Percentiles rank a stretch among this genome's conserved stretches.
Conservation (phyloP, 2,329 filamentous ascomycete genomes). For the Fusarium duplospermum region DNA sequence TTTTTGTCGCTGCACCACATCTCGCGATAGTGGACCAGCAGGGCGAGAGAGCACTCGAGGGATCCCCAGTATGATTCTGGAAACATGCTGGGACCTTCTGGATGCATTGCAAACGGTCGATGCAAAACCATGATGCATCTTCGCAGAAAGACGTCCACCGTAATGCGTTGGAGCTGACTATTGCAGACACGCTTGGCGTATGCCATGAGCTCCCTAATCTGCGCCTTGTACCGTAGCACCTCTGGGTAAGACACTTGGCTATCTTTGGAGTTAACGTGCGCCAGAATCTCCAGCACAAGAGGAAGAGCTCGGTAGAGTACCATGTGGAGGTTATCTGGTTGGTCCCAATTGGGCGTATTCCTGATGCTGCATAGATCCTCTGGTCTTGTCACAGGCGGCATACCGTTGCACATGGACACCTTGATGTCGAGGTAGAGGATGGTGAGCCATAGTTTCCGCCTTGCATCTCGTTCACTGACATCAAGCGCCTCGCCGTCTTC, state of each 20-base stretch:
- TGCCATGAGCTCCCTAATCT: slow-evolving; percentile 49
- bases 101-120: slow-evolving; percentile 50
- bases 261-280: slow-evolving; percentile 48
- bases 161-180: slow-evolving; percentile 48
- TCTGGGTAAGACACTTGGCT: slow-evolving; percentile 49
- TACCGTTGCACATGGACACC: slow-evolving; percentile 50
- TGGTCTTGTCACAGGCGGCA: slow-evolving; percentile 49
- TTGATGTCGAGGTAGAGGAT: slow-evolving; percentile 53
- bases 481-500: slow-evolving; percentile 39
- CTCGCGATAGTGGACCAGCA: slow-evolving; percentile 52
- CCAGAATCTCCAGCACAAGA: slow-evolving; percentile 46
- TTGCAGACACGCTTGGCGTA: slow-evolving; percentile 46
- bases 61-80: slow-evolving; percentile 53
- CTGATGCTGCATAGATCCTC: slow-evolving; percentile 46
- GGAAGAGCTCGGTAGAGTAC: slow-evolving; percentile 49
- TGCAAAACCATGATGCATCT: slow-evolving; percentile 52
- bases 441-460: slow-evolving; percentile 50
- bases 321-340: slow-evolving; percentile 47
- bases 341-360: slow-evolving; percentile 41
- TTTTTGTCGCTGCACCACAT: slow-evolving; percentile 46
- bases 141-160: slow-evolving; percentile 50
- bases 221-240: slow-evolving; percentile 48
- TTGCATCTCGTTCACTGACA: slow-evolving; percentile 42
- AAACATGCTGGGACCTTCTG: slow-evolving; percentile 47
- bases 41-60: slow-evolving; percentile 51